phyloP scores from a whole-genome alignment of 2,329 filamentous ascomycete species.

The Penicillium sp. region DNA sequence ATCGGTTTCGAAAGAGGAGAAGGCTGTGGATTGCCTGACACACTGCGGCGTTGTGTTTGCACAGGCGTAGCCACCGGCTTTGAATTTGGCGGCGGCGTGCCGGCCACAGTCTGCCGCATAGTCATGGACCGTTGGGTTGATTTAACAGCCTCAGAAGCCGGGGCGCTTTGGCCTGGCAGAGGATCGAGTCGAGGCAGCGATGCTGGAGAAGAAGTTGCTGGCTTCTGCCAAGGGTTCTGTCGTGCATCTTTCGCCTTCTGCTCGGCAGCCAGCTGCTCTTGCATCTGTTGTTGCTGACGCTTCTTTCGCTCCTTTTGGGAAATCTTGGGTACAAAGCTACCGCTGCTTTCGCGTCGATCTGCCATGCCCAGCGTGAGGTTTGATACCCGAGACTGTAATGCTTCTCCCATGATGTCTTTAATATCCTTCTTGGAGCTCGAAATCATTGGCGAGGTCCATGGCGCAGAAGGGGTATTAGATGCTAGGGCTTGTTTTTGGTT shows the following conservation, averaged over 20 bases:
- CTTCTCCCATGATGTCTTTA: slow-evolving; percentile 64
- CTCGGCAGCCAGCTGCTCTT: slow-evolving; percentile 34
- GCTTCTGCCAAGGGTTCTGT: slow-evolving; percentile 57
- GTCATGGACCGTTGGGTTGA: slow-evolving; percentile 43
- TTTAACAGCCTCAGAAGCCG: slow-evolving; percentile 18
- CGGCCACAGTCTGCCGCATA: slow-evolving; percentile 53
- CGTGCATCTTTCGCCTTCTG: slow-evolving; percentile 30
- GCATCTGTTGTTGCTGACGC: slow-evolving; percentile 59
- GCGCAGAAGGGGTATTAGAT: slow-evolving; percentile 30
- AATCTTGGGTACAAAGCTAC: slow-evolving; percentile 50
- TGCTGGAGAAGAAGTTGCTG: slow-evolving; percentile 14
- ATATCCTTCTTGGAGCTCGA: slow-evolving; percentile 60
- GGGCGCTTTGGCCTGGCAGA: slow-evolving; percentile 34
- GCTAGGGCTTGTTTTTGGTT: slow-evolving; percentile 22
- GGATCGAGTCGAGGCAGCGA: slow-evolving; percentile 13
- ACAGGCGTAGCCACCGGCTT: slow-evolving; percentile 34
- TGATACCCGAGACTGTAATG: slow-evolving; percentile 44
- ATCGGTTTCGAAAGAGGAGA: slow-evolving; percentile 15
- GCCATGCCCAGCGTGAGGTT: slow-evolving; percentile 47
- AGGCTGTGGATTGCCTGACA: slow-evolving; percentile 14
- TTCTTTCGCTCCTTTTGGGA: slow-evolving; percentile 90
- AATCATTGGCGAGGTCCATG: slow-evolving; percentile 49
- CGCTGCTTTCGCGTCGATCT: slow-evolving; percentile 35
- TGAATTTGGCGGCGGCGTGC: slow-evolving; percentile 29
- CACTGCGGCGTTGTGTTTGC: slow-evolving; percentile 40